Percentiles rank a stretch among this genome's conserved stretches.
phyloP scores from a whole-genome alignment of 768 basidiomycete genomes.

The Boletales sp. region DNA sequence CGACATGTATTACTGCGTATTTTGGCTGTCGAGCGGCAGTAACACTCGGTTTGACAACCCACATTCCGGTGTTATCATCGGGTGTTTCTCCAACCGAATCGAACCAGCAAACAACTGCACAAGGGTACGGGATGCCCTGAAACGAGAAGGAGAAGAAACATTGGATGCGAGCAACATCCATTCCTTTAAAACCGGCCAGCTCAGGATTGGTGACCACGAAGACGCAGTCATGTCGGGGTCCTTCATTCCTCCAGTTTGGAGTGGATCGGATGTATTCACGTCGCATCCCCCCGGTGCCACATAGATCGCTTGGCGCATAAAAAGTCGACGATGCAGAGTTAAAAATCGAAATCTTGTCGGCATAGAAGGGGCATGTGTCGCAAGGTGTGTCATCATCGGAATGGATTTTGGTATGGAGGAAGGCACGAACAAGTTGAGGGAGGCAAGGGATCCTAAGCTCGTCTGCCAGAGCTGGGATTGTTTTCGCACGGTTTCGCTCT shows the following conservation, averaged over 20 bases:
- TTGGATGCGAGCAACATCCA: constrained; percentile 8
- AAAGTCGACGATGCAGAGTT: neutral
- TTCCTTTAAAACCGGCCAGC: constrained; percentile 5
- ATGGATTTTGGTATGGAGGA: no score
- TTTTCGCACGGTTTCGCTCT: neutral
- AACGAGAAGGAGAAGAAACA: constrained; percentile 14
- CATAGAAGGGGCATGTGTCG: neutral
- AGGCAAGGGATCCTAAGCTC: neutral
- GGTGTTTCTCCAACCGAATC: constrained; percentile 9
- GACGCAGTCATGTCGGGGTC: constrained; percentile 16
- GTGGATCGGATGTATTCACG: neutral
- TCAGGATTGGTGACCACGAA: constrained; percentile 14
- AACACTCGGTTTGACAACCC: constrained; percentile 18
- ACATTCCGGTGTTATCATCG: constrained; percentile 25
- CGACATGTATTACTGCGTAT: constrained; percentile 21
- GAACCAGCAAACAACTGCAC: constrained; percentile 24
- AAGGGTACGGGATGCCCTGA: constrained; percentile 8
- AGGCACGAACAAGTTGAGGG: no score
- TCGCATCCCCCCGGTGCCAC: neutral
- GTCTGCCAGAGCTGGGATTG: neutral
- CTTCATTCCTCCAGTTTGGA: constrained; percentile 12
- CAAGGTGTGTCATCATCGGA: no score
- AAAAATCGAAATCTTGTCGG: neutral
- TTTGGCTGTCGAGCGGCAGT: neutral
- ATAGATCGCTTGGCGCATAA: neutral